Evolutionary conservation across 768 basidiomycete genomes (phyloP).

Genomic region (Boletus rubroflammeus): DNA sequence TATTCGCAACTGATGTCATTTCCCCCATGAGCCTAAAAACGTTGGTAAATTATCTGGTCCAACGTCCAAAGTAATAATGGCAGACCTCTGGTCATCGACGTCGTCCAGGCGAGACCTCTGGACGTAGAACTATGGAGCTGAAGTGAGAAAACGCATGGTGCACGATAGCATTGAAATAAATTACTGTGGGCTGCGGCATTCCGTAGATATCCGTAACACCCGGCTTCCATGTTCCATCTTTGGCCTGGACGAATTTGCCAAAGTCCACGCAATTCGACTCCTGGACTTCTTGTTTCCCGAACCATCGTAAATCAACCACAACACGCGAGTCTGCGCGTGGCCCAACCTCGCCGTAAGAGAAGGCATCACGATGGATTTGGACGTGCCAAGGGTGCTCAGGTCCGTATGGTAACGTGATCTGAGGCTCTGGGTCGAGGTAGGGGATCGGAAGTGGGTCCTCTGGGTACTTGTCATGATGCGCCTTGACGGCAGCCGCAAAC

Average conservation of each 20-base stretch:
- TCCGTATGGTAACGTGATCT: not conserved
- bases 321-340: not conserved
- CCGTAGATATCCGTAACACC: not conserved
- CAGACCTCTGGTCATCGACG: not conserved
- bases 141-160: not conserved
- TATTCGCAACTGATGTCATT: not conserved
- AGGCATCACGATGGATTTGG: not conserved
- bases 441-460: not conserved
- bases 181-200: not conserved
- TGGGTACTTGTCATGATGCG: not conserved
- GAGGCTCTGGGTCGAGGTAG: not conserved
- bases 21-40: not conserved
- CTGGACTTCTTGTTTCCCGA: not conserved
- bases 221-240: not conserved
- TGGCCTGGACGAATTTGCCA: not conserved
- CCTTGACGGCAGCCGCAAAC: not conserved
- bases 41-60: not conserved
- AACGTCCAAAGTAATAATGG: not conserved
- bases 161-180: not conserved
- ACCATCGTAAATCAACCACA: not conserved
- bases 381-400: not conserved
- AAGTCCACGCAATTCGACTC: not conserved
- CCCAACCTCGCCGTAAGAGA: not conserved
- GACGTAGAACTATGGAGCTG: not conserved
- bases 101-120: not conserved